Conservation (phyloP, 768 basidiomycete genomes). For the Auriscalpium orientale region DNA sequence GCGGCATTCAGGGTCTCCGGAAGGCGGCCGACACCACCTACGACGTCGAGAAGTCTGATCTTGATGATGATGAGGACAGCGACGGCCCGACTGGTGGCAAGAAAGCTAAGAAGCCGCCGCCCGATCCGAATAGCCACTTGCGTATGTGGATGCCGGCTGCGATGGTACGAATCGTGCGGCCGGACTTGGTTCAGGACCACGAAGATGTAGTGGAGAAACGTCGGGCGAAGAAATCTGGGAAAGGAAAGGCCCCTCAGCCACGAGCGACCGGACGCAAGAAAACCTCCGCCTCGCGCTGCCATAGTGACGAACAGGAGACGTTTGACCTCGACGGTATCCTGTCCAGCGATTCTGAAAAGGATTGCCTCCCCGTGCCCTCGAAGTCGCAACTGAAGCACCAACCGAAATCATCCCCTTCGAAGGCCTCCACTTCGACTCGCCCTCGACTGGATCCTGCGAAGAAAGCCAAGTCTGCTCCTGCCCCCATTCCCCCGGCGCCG, state of each 20-base stretch:
- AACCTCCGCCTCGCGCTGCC: background rate
- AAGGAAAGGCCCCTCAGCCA: constrained; percentile 14
- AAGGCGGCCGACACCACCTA: constrained; percentile 22
- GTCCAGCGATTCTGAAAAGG: background rate
- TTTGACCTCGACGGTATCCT: background rate
- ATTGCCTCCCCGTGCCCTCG: background rate
- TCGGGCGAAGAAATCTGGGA: constrained; percentile 41
- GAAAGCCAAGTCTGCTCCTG: background rate
- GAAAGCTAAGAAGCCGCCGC: constrained; percentile 33
- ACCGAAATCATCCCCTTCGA: background rate
- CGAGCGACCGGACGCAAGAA: background rate
- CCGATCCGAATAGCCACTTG: constrained; percentile 47
- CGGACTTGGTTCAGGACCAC: constrained; percentile 54
- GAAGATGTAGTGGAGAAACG: constrained; percentile 44
- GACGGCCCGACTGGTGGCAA: constrained; percentile 29
- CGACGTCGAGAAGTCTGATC: constrained; percentile 33
- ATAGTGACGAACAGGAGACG: background rate
- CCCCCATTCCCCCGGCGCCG: background rate
- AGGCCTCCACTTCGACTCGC: background rate
- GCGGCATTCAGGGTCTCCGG: constrained; percentile 59
- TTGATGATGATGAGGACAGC: constrained; percentile 41
- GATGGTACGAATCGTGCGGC: constrained; percentile 64
- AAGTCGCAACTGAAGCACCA: background rate
- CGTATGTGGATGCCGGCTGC: constrained; percentile 81
- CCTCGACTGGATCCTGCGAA: too few species aligned